These are phyloP conservation scores for Aspergillus pseudotamarii DNA, from an alignment of 2,329 filamentous ascomycete species.

Conservation along the genomic window DNA sequence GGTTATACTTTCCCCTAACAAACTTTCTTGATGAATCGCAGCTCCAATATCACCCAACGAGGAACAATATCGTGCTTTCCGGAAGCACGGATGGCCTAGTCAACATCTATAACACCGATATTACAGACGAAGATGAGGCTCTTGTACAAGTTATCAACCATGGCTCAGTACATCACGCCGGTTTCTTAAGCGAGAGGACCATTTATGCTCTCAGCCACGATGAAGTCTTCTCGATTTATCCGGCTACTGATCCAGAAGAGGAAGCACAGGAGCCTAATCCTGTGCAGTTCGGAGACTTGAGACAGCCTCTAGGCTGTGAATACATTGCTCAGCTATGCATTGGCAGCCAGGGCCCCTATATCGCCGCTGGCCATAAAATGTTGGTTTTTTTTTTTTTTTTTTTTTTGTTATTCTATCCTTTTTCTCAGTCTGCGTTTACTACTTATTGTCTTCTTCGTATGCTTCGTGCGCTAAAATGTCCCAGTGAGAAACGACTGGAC, in stretches of 20 bases:
- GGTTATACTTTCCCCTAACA: conserved; percentile 21
- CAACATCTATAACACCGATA: conserved; percentile 62
- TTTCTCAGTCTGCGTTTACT: conserved; percentile 1
- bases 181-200: conserved; percentile 56
- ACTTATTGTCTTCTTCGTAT: not conserved
- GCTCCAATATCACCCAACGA: conserved; percentile 56
- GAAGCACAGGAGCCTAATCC: conserved; percentile 49
- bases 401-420: not conserved
- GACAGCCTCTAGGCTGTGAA: conserved; percentile 58
- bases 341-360: conserved; percentile 44
- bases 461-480: not conserved
- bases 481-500: conserved; percentile 46
- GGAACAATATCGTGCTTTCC: conserved; percentile 58
- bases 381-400: conserved; percentile 29
- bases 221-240: conserved; percentile 62
- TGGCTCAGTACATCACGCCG: conserved; percentile 63
- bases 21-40: conserved; percentile 17
- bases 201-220: conserved; percentile 65
- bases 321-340: conserved; percentile 61
- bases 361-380: conserved; percentile 56
- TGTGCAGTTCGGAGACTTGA: conserved; percentile 58
- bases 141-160: conserved; percentile 66
- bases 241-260: conserved; percentile 53
- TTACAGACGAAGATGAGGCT: conserved; percentile 63
- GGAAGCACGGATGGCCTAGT: conserved; percentile 66